These are phyloP conservation scores for Penicillium sclerotigenum DNA, from an alignment of 2,329 filamentous ascomycete species.

Conservation along the genomic window DNA sequence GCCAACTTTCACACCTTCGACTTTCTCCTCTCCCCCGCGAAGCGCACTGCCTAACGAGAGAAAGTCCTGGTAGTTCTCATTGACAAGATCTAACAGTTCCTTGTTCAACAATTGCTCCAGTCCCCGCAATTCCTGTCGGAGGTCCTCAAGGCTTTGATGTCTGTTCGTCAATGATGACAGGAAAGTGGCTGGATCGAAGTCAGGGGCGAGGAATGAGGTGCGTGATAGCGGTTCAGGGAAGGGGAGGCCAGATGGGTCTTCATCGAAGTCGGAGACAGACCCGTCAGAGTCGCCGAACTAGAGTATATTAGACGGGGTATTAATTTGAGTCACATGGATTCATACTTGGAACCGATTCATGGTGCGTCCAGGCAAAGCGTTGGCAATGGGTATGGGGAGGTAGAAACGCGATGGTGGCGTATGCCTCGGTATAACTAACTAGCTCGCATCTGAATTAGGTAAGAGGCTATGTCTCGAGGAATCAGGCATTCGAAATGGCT, in stretches of 20 bases:
- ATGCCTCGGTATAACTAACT: background rate
- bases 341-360: conserved; percentile 38
- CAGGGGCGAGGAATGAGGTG: conserved; percentile 70
- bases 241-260: conserved; percentile 66
- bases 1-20: conserved; percentile 85
- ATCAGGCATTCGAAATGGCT: background rate
- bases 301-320: background rate
- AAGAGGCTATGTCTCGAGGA: no score
- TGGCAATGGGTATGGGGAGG: conserved; percentile 8
- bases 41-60: conserved; percentile 77
- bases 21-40: conserved; percentile 81
- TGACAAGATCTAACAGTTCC: conserved; percentile 91
- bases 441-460: rapidly evolving
- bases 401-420: conserved; percentile 12
- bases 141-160: conserved; percentile 92
- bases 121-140: conserved; percentile 79
- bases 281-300: conserved; percentile 47
- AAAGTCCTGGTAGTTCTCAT: conserved; percentile 91
- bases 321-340: background rate
- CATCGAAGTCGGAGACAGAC: conserved; percentile 53
- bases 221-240: conserved; percentile 84
- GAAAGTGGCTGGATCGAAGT: conserved; percentile 78
- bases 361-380: conserved; percentile 9
- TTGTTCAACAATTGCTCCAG: conserved; percentile 74
- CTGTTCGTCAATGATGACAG: conserved; percentile 79